Evolutionary conservation across 208 protist species (phyloP).

Genomic region (Acanthamoeba quina): DNA sequence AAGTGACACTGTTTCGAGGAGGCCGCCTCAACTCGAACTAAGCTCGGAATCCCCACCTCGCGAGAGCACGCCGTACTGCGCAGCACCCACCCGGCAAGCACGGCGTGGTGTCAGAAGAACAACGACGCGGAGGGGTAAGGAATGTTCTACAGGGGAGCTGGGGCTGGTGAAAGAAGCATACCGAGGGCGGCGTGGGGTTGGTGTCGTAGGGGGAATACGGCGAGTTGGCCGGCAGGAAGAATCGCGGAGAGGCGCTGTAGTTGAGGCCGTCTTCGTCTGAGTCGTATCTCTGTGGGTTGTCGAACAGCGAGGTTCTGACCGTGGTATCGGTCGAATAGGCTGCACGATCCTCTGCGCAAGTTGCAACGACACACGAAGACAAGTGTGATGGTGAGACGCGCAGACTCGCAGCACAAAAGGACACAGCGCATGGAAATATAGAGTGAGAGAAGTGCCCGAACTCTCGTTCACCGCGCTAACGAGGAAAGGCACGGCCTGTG

Average conservation of each 20-base stretch:
- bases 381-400: too few species aligned
- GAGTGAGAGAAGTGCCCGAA: not conserved
- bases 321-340: not conserved
- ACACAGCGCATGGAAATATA: not conserved
- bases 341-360: not conserved
- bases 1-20: too few species aligned
- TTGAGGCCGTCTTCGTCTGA: constrained; percentile 20
- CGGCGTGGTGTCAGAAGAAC: not conserved
- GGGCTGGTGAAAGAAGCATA: not conserved
- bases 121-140: not conserved
- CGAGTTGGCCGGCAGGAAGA: constrained; percentile 5
- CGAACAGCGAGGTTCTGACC: not conserved
- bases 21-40: not conserved
- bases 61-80: not conserved
- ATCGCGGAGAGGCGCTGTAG: constrained; percentile 30
- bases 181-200: constrained; percentile 15
- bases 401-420: too few species aligned
- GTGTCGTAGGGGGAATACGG: constrained; percentile 48
- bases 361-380: not conserved
- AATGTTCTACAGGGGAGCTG: not conserved
- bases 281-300: constrained; percentile 58
- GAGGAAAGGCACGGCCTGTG: not conserved
- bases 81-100: not conserved
- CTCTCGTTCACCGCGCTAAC: not conserved
- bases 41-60: not conserved